Base-by-base conservation (phyloP, 208 protist genomes). In the Hexamita inflata region DNA sequence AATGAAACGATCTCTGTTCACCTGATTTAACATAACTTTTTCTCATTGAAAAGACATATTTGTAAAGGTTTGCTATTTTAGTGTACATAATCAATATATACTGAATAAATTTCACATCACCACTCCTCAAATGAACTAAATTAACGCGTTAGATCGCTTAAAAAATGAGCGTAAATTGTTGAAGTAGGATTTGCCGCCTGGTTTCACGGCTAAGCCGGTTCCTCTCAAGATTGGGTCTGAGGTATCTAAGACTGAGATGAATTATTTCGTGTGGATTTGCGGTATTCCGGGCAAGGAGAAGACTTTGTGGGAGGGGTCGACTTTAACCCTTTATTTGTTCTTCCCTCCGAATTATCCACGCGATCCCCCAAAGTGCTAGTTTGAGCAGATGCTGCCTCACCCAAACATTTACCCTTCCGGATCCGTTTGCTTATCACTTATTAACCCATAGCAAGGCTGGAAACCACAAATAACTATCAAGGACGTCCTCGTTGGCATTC, bases 401-500 rank as follows among this genome's bases (percentile, higher is more conserved):
- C 95, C 95, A 28, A 99, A 99, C 81, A 85, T 98, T 2, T 98
- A 94, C 80, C 93, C 93, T 0, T 94, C 90, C 59, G 95, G 95
- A 32, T 96, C 93, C 7, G 93, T 99, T 28, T 99, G 95, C 84
- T 81, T 99, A 1, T 93, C 88, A n/a, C 92, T 98, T 68, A 78
- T 98, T 0, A 96, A 97, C 77, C 94, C 96, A 76, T 92, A 97
- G 61, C 94, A 97, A 80, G 93, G 94, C 77, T 99, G 95, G 95
- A 89, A 92, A 75, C 94, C 94, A 30, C 90, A 88, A 40, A 92
- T 98, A 35, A 96, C 91, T 0, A 86, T 99, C 34, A 97, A 96
- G 83, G 57, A 91, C 77, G 96, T 98, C 29, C 84, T 98, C 24
- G 79, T 97, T 0, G 94, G 94, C n/a, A 94, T 98, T 45, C 94